phyloP scores from a whole-genome alignment of 176 grass and related monocot species.

The Otatea glauca region DNA sequence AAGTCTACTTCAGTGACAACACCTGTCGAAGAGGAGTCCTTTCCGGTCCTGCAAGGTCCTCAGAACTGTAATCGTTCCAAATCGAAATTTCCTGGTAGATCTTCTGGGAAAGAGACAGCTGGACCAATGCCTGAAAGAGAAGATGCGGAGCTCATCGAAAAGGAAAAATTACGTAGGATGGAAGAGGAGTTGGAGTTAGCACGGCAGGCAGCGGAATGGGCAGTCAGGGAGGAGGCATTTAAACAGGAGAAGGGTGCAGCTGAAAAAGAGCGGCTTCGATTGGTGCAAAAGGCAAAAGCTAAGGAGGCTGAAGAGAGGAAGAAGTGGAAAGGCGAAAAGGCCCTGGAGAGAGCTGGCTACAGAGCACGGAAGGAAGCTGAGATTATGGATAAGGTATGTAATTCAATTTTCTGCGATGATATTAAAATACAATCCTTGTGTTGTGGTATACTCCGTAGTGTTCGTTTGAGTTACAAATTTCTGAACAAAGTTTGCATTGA shows the following conservation, averaged over 20 bases:
- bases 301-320: conserved; percentile 93
- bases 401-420: conserved; percentile 23
- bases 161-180: conserved; percentile 37
- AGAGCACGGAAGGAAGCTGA: conserved; percentile 78
- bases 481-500: neutral
- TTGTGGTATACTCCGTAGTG: neutral
- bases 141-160: conserved; percentile 41
- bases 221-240: conserved; percentile 58
- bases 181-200: conserved; percentile 53
- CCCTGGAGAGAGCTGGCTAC: conserved; percentile 67
- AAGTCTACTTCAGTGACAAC: conserved; percentile 31
- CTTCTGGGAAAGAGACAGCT: conserved; percentile 36
- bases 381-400: conserved; percentile 65
- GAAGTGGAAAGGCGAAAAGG: conserved; percentile 68
- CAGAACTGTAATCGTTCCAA: conserved; percentile 47
- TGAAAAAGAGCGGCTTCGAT: conserved; percentile 61
- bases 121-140: conserved; percentile 31
- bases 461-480: conserved; percentile 25
- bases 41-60: conserved; percentile 46
- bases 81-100: conserved; percentile 43
- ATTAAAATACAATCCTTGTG: neutral
- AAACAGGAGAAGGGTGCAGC: conserved; percentile 58
- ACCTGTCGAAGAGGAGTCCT: conserved; percentile 43
- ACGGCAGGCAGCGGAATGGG: conserved; percentile 52
- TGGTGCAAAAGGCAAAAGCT: conserved; percentile 85